Conservation (phyloP, 176 grass and related monocot genomes). For the Otatea glauca region DNA sequence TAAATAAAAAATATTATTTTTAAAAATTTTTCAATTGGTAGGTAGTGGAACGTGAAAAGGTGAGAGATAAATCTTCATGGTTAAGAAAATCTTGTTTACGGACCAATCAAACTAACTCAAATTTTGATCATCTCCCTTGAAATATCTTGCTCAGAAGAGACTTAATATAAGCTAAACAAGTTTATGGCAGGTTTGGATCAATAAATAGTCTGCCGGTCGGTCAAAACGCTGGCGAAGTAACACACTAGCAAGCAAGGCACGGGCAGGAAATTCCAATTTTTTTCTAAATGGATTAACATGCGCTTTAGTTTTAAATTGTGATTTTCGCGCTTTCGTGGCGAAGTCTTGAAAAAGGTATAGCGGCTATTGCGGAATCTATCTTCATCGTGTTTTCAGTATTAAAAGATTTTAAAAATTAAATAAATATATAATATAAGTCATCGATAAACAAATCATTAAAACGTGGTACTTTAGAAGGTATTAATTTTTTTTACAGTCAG, state of each 20-base stretch:
- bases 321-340: too few species aligned
- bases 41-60: not conserved
- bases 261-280: not conserved
- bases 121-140: not conserved
- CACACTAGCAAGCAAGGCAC: not conserved
- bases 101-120: not conserved
- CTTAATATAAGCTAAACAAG: not conserved
- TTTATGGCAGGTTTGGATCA: not conserved
- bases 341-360: too few species aligned
- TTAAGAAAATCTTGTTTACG: not conserved
- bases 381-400: too few species aligned
- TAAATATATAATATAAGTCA: too few species aligned
- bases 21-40: not conserved
- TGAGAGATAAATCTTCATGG: not conserved
- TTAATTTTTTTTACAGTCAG: too few species aligned
- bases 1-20: too few species aligned
- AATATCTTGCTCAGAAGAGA: not conserved
- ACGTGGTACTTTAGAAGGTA: too few species aligned
- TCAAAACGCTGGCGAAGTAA: not conserved
- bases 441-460: too few species aligned
- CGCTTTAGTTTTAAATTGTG: too few species aligned
- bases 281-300: too few species aligned
- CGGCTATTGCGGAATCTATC: too few species aligned
- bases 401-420: too few species aligned
- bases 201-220: not conserved